A percentile compares a stretch with the other conserved stretches of the same genome.
These are phyloP conservation scores for Eucalyptus lansdowneana DNA, from an alignment of 345 rosid genomes.

Conservation along the genomic window DNA sequence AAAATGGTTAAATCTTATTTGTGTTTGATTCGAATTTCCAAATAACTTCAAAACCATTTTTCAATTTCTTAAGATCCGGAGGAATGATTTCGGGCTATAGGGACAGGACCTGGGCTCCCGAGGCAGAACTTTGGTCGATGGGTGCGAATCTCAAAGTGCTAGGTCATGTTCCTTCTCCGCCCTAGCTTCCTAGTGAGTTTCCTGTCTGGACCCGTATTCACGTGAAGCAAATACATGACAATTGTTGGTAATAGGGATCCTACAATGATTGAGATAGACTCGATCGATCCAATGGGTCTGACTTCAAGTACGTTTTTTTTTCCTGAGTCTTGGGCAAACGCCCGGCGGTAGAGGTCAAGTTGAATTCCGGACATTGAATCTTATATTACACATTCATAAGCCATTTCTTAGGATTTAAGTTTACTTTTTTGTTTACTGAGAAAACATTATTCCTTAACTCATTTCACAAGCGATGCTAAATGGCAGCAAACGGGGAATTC, in stretches of 20 bases:
- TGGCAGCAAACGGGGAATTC: background rate
- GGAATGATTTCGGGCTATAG: background rate
- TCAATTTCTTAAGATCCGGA: background rate
- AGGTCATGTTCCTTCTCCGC: background rate
- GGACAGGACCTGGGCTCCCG: background rate
- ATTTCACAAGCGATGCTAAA: background rate
- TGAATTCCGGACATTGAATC: background rate
- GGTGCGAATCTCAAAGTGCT: background rate
- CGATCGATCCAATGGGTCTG: background rate
- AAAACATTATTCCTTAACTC: background rate
- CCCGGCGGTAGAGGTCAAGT: background rate
- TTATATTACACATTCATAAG: background rate
- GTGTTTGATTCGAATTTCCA: background rate
- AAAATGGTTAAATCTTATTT: background rate
- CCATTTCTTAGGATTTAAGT: background rate
- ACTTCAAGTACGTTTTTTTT: background rate
- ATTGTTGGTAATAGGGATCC: background rate
- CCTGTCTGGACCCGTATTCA: background rate
- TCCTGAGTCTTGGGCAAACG: background rate
- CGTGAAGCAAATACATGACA: background rate
- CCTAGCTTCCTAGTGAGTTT: background rate
- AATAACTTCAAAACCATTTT: background rate
- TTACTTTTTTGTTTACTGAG: background rate
- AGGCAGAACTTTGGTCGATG: background rate
- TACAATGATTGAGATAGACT: background rate